Evolutionary conservation across 2,329 filamentous ascomycete species (phyloP), one percentile per base, ranked within the genome.

Genomic region (Thermomyces lanuginosus): DNA sequence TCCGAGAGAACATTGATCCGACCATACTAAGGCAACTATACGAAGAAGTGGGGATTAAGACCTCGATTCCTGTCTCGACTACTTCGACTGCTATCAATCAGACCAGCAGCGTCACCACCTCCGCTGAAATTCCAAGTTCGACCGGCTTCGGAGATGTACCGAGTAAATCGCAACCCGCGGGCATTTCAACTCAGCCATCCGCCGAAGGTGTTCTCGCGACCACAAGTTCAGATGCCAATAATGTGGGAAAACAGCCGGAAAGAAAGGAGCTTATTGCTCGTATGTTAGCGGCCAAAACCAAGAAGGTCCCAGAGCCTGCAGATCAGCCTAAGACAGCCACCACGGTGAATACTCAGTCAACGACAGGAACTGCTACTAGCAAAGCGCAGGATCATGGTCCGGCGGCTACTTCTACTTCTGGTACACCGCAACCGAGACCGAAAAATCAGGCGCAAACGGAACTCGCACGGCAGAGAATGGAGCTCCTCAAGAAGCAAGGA

Each of bases 191-290:
- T n/a, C n/a, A n/a, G n/a, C n/a, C n/a, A n/a, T n/a, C n/a, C n/a
- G n/a, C n/a, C n/a, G n/a, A n/a, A n/a, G n/a, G n/a, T n/a, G n/a
- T n/a, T n/a, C n/a, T n/a, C n/a, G n/a, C n/a, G n/a, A n/a, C n/a
- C n/a, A n/a, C n/a, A n/a, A 16, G 6, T 15, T 6, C 7, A 25
- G 23, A 10, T 9, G 13, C 8, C 9, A 6, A 25, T 10, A n/a
- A n/a, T n/a, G n/a, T 37, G 3, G 41, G 36, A 23, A 62, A 57
- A 35, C 60, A 66, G 5, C 61, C 77, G 36, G 72, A 78, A 42
- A 66, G 79, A 12, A 80, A 79, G 39, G 77, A 82, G 37, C 70
- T 79, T 21, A 80, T 86, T 33, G 77, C 78, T 3, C 70, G 75
- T 25, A 63, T 83, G 29, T 61, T 83, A 29, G 78, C 78, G n/a